Evolutionary conservation across 2,329 filamentous ascomycete genomes (phyloP).

Genomic region (Colletotrichum viniferum): DNA sequence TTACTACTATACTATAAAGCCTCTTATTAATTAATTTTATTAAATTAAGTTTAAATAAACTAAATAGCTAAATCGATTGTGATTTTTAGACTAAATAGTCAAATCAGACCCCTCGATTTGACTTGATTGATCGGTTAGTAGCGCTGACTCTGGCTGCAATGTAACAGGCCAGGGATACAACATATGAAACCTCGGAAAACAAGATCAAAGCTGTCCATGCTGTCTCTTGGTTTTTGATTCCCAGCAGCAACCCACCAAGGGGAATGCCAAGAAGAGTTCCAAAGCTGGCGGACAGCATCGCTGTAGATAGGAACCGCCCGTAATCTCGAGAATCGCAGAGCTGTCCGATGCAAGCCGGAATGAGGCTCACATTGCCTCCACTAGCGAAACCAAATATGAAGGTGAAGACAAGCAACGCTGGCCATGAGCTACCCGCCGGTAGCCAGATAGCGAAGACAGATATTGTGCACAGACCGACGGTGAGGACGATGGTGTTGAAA

Average conservation of each 20-base stretch:
- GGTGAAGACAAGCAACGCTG: not conserved
- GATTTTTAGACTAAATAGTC: too few relatives aligned
- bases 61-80: too few relatives aligned
- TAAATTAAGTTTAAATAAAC: too few relatives aligned
- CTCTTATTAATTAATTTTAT: too few relatives aligned
- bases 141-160: constrained; percentile 35
- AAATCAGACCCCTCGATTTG: too few relatives aligned
- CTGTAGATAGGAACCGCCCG: not conserved
- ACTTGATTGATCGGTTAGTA: too few relatives aligned
- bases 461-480: constrained; percentile 42
- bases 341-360: not conserved
- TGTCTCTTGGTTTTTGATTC: constrained; percentile 27
- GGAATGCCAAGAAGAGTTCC: not conserved
- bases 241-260: constrained; percentile 27
- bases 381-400: not conserved
- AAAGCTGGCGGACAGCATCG: not conserved
- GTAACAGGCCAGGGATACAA: constrained; percentile 36
- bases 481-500: constrained; percentile 81
- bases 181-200: constrained; percentile 42
- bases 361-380: not conserved
- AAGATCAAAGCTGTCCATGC: constrained; percentile 43
- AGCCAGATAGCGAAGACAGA: not conserved
- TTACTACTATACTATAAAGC: too few relatives aligned
- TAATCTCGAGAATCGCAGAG: not conserved
- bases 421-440: not conserved